phyloP scores from a whole-genome alignment of 208 protist genomes.

The Vickermania ingenoplastis region DNA sequence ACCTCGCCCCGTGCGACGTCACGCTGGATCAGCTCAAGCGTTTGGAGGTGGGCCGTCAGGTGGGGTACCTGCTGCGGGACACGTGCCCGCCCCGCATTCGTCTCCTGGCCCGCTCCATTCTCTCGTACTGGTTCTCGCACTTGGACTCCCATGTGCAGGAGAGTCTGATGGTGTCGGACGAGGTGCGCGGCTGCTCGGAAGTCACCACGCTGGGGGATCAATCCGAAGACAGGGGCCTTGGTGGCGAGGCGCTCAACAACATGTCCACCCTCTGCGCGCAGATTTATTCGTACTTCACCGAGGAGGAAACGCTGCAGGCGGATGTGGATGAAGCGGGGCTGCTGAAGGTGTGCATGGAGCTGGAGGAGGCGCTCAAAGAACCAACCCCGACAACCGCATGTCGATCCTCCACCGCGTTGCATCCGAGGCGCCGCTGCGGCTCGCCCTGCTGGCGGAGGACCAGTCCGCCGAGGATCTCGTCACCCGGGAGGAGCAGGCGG shows the following conservation, averaged over 20 bases:
- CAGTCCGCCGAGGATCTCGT: conserved; percentile 39
- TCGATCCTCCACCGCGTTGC: conserved; percentile 23
- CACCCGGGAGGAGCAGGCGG: neutral
- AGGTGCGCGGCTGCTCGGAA: conserved; percentile 38
- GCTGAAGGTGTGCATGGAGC: conserved; percentile 16
- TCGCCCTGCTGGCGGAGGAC: conserved; percentile 33
- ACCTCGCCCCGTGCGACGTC: conserved; percentile 26
- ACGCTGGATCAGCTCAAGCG: conserved; percentile 47
- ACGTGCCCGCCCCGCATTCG: conserved; percentile 26
- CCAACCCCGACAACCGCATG: conserved; percentile 18
- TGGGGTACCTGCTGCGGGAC: conserved; percentile 39
- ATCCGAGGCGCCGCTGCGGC: conserved; percentile 22
- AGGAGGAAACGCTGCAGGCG: conserved; percentile 53
- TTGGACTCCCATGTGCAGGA: conserved; percentile 31
- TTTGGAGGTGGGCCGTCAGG: conserved; percentile 38
- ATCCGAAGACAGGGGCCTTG: conserved; percentile 14
- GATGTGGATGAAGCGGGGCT: conserved; percentile 12
- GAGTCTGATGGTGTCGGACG: conserved; percentile 21
- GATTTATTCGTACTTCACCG: conserved; percentile 51
- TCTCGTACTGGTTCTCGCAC: conserved; percentile 63
- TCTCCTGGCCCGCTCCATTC: conserved; percentile 44
- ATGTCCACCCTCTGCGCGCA: conserved; percentile 33
- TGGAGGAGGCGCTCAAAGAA: conserved; percentile 20
- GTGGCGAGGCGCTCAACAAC: neutral
- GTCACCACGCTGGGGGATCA: conserved; percentile 23